phyloP scores from a whole-genome alignment of 257 asterid genomes.

The Misopates orontium region DNA sequence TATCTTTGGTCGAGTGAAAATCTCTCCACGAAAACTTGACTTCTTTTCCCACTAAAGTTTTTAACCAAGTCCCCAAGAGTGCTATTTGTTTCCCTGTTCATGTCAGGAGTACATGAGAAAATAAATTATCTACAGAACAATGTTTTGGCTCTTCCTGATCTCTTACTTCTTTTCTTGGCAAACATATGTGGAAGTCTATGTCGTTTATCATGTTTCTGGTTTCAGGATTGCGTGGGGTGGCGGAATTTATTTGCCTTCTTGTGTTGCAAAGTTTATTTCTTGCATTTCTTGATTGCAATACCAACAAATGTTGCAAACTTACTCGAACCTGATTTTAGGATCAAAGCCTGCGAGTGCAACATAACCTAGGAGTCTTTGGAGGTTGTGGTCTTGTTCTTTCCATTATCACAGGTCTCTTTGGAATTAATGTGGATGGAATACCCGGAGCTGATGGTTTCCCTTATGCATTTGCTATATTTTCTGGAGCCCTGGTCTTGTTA shows the following conservation, averaged over 20 bases:
- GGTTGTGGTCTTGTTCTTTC: constrained; percentile 48
- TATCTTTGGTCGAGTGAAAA: too few relatives aligned
- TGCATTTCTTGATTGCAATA: not conserved
- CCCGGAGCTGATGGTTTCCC: constrained; percentile 38
- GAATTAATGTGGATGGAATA: constrained; percentile 45
- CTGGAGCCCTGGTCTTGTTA: constrained; percentile 30
- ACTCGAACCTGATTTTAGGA: constrained; percentile 27
- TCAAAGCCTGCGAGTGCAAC: constrained; percentile 42
- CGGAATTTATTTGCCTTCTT: not conserved
- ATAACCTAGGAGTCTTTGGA: constrained; percentile 46
- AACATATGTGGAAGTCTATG: too few relatives aligned
- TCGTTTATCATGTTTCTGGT: too few relatives aligned
- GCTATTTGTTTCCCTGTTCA: too few relatives aligned
- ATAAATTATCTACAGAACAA: too few relatives aligned
- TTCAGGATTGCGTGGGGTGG: too few relatives aligned
- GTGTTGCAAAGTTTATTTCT: not conserved
- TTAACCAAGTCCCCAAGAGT: too few relatives aligned
- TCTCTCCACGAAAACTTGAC: too few relatives aligned
- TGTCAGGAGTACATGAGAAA: too few relatives aligned
- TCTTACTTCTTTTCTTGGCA: too few relatives aligned
- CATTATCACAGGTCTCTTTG: constrained; percentile 39
- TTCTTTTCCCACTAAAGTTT: too few relatives aligned
- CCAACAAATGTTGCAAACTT: not conserved
- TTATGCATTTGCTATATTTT: constrained; percentile 40
- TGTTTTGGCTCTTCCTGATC: too few relatives aligned